A percentile compares a stretch with the other conserved stretches of the same genome.
Conservation (phyloP, 768 basidiomycete species). For the Mycena maculata region DNA sequence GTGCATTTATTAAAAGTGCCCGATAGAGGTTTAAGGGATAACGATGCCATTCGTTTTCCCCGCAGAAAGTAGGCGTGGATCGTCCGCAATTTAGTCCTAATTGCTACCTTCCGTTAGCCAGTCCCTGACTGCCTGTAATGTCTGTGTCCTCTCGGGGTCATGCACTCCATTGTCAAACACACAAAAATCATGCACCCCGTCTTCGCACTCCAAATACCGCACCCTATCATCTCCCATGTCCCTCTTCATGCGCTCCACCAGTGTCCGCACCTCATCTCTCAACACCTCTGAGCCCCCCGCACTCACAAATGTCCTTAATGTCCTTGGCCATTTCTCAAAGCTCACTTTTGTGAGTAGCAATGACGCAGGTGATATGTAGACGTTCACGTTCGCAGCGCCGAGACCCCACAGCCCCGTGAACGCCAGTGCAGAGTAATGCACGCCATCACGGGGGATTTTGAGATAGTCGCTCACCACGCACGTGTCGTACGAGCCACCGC, state of each 20-base stretch:
- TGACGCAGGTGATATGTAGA: slow-evolving; percentile 72
- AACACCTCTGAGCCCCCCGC: slow-evolving; percentile 66
- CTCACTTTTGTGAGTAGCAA: too few relatives aligned
- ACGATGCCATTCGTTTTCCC: too few relatives aligned
- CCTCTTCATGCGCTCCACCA: slow-evolving; percentile 60
- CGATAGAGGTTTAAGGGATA: too few relatives aligned
- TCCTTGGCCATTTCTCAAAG: too few relatives aligned
- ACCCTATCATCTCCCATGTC: slow-evolving; percentile 65
- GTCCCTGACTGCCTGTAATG: too few relatives aligned
- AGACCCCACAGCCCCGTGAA: slow-evolving; percentile 62
- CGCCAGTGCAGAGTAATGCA: slow-evolving; percentile 50
- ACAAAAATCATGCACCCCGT: slow-evolving; percentile 67
- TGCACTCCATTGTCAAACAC: slow-evolving; percentile 55
- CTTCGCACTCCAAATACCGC: slow-evolving; percentile 61
- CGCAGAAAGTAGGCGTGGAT: too few relatives aligned
- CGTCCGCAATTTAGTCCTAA: too few relatives aligned
- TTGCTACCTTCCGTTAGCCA: too few relatives aligned
- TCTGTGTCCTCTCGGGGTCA: slow-evolving; percentile 69
- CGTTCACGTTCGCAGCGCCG: slow-evolving; percentile 57
- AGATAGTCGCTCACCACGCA: slow-evolving; percentile 54
- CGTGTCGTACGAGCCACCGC: slow-evolving; percentile 51
- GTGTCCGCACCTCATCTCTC: slow-evolving; percentile 60
- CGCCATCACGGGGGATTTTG: slow-evolving; percentile 35
- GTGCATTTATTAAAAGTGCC: too few relatives aligned
- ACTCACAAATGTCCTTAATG: too few relatives aligned